Base-by-base conservation (phyloP, 1,139 yeast genomes). In the Taiozyma sp. region DNA sequence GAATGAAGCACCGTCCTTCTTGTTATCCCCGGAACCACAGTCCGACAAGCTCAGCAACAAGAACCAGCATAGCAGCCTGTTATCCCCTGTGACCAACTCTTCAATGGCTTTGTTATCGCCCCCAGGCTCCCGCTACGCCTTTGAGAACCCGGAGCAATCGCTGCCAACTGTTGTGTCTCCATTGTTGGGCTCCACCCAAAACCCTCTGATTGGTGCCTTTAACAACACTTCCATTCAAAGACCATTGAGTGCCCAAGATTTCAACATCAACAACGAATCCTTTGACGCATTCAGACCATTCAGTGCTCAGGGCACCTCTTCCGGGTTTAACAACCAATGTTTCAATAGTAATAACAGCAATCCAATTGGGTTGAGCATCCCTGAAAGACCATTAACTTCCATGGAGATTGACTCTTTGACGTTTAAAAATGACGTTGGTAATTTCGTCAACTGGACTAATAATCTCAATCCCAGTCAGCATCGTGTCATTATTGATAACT, bases 401-500 rank as follows among this genome's bases (percentile, higher is more conserved):
- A 60, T 64, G 61, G 66, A 64, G 43, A 54, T 59, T 57, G 59
- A 67, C 54, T 58, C 68, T 49, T 57, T 69, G 48, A 64, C 71
- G 43, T 75, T 75, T 56, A 73, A 75, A 16, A 70, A 69, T 48
- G 80, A 76, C 57, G 65, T 85, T 62, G 71, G 78, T 51, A 75
- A 77, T 51, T 76, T 81, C 58, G 76, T 80, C 57, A 72, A 72
- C 58, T 85, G 91, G 91, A 72, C 84, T 59, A 78, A 77, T 56
- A 74, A 73, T 58, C 72, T 85, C 64, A 76, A 71, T 51, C 74
- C 79, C 12, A 79, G 76, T 50, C 88, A 85, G 59, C 83, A 76
- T 58, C 71, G 78, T 53, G 71, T 81, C 32, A 79, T 83, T 65
- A 73, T 83, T 63, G 89, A 84, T 57, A 76, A 82, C 58, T 61